Evolutionary conservation across 108 stramenopile species (phyloP).

Genomic region (Nitzschia palea): DNA sequence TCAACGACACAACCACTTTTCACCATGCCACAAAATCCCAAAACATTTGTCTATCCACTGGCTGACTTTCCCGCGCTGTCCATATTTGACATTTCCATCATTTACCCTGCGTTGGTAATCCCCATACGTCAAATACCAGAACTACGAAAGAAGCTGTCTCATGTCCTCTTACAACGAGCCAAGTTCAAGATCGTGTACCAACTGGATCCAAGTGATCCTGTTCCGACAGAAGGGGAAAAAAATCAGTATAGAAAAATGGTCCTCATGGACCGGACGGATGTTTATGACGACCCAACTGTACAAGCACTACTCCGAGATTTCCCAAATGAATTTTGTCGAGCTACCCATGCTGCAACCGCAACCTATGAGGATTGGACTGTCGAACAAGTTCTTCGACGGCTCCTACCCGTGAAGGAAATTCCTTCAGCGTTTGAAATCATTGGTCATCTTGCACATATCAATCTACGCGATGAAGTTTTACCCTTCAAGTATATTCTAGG

Average conservation of each 20-base stretch:
- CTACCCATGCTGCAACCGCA: slow-evolving; percentile 18
- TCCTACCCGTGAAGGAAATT: slow-evolving; percentile 71
- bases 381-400: slow-evolving; percentile 68
- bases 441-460: slow-evolving; percentile 96
- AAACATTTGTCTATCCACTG: slow-evolving; percentile 26
- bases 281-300: slow-evolving; percentile 8
- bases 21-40: neutral
- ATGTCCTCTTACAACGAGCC: slow-evolving; percentile 55
- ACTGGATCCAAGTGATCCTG: slow-evolving; percentile 21
- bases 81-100: slow-evolving; percentile 29
- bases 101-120: slow-evolving; percentile 63
- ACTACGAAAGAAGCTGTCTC: slow-evolving; percentile 48
- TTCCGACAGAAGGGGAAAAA: slow-evolving; percentile 22
- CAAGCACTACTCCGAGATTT: neutral
- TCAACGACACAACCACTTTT: neutral
- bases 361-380: slow-evolving; percentile 66
- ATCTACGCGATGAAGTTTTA: slow-evolving; percentile 82
- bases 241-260: slow-evolving; percentile 51
- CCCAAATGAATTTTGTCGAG: slow-evolving; percentile 29
- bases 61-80: slow-evolving; percentile 29
- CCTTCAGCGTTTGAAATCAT: slow-evolving; percentile 93
- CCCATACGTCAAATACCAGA: slow-evolving; percentile 61
- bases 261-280: slow-evolving; percentile 19
- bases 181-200: slow-evolving; percentile 53
- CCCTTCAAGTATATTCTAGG: slow-evolving; percentile 93